Evolutionary conservation across 179 eudicot genomes (phyloP), one percentile per base, ranked within the genome.

Genomic region (Silene vulgaris): DNA sequence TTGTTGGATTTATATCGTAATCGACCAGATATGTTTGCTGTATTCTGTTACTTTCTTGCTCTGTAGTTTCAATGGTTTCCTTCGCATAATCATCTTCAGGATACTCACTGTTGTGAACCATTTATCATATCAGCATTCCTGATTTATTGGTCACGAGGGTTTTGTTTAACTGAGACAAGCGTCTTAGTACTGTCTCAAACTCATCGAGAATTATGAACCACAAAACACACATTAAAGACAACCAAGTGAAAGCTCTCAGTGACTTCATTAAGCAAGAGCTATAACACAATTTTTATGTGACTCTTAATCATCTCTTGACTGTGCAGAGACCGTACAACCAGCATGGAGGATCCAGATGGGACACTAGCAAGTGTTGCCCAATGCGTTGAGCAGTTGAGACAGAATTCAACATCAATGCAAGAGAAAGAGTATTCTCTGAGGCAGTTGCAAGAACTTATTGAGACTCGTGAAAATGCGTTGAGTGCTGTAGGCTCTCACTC

Each of bases 341-440:
- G 87, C 89, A 93, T 96, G 99, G 99, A 96, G 86, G 99, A 96
- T 81, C 94, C 96, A 21, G 99, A 96, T 75, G 99, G 99, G 69
- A 93, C 99, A 76, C 80, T 96, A 71, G 97, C 98, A 73, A 96
- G 92, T 84, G 98, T 96, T 84, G 99, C 99, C 75, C 97, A 91
- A 81, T 96, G 97, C 81, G 90, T 96, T 85, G 99, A 93, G 90
- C 97, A 93, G 83, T 83, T 96, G 87, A 84, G 99, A 65, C 98
- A 89, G 80, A 91, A 82, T 80, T 87, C 94, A 79, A 87, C 92
- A 32, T 82, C 99, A 11, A 76, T 72, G 37, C 97, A 91, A 81
- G 99, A 96, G 74, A 96, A 93, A 84, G 98, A 93, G 78, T 80
- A 77, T 76, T 87, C 89, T 65, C 84, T 96, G 77, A 91, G 81